A percentile compares a stretch with the other conserved stretches of the same genome.
phyloP scores from a whole-genome alignment of 75 land plant species.

The Selaginella tamariscina region DNA sequence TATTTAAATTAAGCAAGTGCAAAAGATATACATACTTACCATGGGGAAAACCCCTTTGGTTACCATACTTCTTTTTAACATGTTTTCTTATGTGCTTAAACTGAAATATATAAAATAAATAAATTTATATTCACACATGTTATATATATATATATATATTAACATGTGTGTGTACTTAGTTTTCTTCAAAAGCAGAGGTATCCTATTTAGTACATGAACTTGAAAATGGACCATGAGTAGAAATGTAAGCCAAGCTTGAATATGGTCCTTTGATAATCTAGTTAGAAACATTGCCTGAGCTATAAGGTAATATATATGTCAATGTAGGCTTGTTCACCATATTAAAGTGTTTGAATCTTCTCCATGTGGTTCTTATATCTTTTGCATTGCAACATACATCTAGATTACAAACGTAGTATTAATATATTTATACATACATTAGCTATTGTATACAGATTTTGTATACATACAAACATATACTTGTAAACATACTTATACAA shows the following conservation, averaged over 20 bases:
- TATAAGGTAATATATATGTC: slow-evolving; percentile 56
- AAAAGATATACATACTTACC: too few species aligned
- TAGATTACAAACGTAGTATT: background rate
- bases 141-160: too few species aligned
- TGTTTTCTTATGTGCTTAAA: too few species aligned
- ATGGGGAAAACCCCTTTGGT: too few species aligned
- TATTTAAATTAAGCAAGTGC: too few species aligned
- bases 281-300: slow-evolving; percentile 78
- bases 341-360: slow-evolving; percentile 45
- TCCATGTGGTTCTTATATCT: slow-evolving; percentile 50
- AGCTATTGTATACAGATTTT: too few species aligned
- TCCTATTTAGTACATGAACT: slow-evolving; percentile 48
- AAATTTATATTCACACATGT: too few species aligned
- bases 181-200: slow-evolving; percentile 34
- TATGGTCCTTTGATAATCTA: slow-evolving; percentile 55
- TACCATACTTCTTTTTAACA: too few species aligned
- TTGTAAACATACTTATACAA: too few species aligned
- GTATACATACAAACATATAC: too few species aligned
- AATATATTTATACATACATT: too few species aligned
- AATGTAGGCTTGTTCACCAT: slow-evolving; percentile 68
- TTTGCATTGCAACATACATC: slow-evolving; percentile 40
- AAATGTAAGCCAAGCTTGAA: slow-evolving; percentile 35
- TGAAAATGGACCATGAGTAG: slow-evolving; percentile 37
- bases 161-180: slow-evolving; percentile 42
- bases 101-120: too few species aligned